Evolutionary conservation across 441 rosid genomes (phyloP).

Genomic region (Syzygium syzygioides): DNA sequence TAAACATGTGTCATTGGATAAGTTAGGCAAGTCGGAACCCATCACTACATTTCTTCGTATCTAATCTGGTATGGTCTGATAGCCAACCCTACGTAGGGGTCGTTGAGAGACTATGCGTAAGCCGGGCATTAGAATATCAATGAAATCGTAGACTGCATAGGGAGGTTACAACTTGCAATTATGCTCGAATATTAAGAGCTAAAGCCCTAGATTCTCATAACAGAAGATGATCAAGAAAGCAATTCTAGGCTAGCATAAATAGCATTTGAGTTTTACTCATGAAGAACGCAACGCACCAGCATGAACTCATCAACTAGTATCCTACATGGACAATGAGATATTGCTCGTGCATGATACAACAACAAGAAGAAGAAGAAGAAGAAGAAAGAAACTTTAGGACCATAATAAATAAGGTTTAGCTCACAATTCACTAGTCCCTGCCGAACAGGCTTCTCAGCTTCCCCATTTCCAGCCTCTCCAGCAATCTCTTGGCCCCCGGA

Average conservation of each 20-base stretch:
- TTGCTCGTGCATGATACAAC: neutral
- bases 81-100: neutral
- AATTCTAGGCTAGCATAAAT: neutral
- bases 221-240: neutral
- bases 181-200: neutral
- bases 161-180: neutral
- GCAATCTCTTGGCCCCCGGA: slow-evolving; percentile 77
- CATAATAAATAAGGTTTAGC: slow-evolving; percentile 3
- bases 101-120: neutral
- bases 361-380: neutral
- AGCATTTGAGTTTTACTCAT: neutral
- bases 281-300: neutral
- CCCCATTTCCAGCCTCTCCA: slow-evolving; percentile 75
- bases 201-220: neutral
- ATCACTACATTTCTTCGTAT: neutral
- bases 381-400: neutral
- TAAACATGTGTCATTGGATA: neutral
- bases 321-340: slow-evolving; percentile 40
- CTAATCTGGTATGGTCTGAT: neutral
- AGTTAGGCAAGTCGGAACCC: neutral
- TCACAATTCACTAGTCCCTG: slow-evolving; percentile 32
- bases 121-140: neutral
- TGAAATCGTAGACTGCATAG: neutral
- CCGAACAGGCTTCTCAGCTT: slow-evolving; percentile 55
- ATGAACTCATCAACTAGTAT: neutral